Base-by-base conservation (phyloP, 108 stramenopile species). In the Seminavis robusta region DNA sequence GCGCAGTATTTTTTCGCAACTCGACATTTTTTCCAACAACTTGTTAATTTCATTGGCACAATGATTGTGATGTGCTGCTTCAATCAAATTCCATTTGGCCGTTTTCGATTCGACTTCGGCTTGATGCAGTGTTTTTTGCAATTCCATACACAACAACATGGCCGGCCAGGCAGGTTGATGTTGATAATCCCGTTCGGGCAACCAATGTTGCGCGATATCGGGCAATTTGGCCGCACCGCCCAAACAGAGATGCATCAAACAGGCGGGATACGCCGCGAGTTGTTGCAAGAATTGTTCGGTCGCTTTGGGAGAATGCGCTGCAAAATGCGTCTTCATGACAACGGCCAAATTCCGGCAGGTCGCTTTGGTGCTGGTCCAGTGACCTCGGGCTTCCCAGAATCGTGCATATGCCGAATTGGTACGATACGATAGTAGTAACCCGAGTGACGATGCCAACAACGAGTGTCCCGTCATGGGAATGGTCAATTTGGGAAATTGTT, bases 371-470 rank as follows among this genome's bases (percentile, higher is more conserved):
- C 60, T 67, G 47, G 71, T 51, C 80, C 80, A 84, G 38, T 75
- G 40, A 34, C 66, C 69, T 38, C 80, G 50, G 27, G 79, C 83
- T 33, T 84, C 83, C 67, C 71, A 75, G 50, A 77, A 83, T 17
- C 82, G 67, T 21, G 56, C 32, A 42, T 83, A 83, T 11, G 79
- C 71, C 27, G 76, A 58, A 48, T 83, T 83, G 13, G 82, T 83
- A 42, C 68, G 58, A 59, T 80, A 84, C 9, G 72, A 79, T 4
- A 84, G 71, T 20, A 84, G 58, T 23, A 84, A 55, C 11, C 74
- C 69, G 19, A 84, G 73, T 21, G 77, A 72, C 6, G 58, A 47
- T 17, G 68, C 77, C 0, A 84, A 23, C 15, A 81, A 51, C 2
- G 58, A 55, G 52, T 84, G 83, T 21, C 67, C 72, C 44, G 66